Conservation (phyloP, 768 basidiomycete species). For the Leucosporidium creatinivorum region DNA sequence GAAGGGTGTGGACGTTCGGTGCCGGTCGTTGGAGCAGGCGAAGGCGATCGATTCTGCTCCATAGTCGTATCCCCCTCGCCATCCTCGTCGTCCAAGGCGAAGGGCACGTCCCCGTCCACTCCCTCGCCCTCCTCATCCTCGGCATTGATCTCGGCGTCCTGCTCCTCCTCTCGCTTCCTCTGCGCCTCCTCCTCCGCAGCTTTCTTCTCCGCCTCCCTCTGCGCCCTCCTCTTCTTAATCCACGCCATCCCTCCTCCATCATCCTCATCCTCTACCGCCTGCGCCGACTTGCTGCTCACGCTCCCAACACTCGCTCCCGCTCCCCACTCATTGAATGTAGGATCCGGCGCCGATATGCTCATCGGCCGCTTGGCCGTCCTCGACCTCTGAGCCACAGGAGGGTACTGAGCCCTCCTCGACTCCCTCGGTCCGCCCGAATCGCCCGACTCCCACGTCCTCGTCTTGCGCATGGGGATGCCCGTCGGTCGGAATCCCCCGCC, state of each 20-base stretch:
- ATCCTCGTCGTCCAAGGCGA: not conserved
- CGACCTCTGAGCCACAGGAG: conserved; percentile 29
- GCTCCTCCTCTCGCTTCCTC: not conserved
- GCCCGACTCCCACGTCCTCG: conserved; percentile 25
- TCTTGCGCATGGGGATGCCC: conserved; percentile 31
- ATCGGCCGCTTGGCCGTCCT: conserved; percentile 5
- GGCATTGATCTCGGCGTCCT: not conserved
- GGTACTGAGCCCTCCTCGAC: conserved; percentile 12
- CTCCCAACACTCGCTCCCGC: not conserved
- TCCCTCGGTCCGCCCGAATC: conserved; percentile 2
- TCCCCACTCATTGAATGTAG: conserved; percentile 24
- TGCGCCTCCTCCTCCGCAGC: not conserved
- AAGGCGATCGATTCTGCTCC: no score
- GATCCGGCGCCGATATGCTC: conserved; percentile 19
- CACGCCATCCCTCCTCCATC: conserved; percentile 29
- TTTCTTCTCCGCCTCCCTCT: conserved; percentile 8
- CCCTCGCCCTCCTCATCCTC: not conserved
- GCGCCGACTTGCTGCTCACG: no score
- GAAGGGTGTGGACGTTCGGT: no score
- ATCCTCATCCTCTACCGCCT: not conserved
- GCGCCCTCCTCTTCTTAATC: conserved; percentile 9
- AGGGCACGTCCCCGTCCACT: not conserved
- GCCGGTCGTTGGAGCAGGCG: not conserved
- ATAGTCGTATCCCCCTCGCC: not conserved
- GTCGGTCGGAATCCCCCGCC: not conserved